phyloP scores from a whole-genome alignment of 306 rosid genomes.

The Malus sylvestris region DNA sequence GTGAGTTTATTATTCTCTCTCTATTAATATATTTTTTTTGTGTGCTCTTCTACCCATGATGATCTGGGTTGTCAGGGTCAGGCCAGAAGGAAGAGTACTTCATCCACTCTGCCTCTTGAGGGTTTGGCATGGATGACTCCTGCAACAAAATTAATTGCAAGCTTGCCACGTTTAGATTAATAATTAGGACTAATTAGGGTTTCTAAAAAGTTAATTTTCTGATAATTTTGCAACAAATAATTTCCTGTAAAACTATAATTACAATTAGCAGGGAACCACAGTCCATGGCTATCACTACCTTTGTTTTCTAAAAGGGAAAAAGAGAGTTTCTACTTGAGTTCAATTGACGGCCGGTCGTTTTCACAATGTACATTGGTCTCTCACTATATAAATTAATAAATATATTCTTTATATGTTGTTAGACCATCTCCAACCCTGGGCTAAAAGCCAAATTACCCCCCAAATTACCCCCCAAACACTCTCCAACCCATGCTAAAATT shows the following conservation, averaged over 20 bases:
- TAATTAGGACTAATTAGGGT: slow-evolving; percentile 4
- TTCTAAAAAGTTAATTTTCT: background rate
- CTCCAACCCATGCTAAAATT: too few relatives aligned
- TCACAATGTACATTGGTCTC: background rate
- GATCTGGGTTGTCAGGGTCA: slow-evolving; percentile 80
- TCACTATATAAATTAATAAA: background rate
- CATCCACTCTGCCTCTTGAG: slow-evolving; percentile 92
- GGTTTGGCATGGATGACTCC: slow-evolving; percentile 70
- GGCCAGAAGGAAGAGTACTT: slow-evolving; percentile 93
- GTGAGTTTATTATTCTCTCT: background rate
- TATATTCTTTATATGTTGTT: background rate
- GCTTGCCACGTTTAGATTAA: background rate
- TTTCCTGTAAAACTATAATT: background rate
- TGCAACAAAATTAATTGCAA: slow-evolving; percentile 24
- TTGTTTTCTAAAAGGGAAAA: background rate
- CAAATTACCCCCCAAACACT: too few relatives aligned
- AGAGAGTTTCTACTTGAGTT: background rate
- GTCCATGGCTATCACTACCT: background rate
- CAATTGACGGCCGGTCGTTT: background rate
- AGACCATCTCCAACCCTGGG: too few relatives aligned
- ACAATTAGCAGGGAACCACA: background rate
- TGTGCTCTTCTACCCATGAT: slow-evolving; percentile 31
- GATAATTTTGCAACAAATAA: background rate
- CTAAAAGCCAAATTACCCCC: too few relatives aligned
- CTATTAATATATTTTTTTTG: background rate